Evolutionary conservation across 1,284 basidiomycete genomes (phyloP).

Genomic region (Paramarasmius palmivorus): DNA sequence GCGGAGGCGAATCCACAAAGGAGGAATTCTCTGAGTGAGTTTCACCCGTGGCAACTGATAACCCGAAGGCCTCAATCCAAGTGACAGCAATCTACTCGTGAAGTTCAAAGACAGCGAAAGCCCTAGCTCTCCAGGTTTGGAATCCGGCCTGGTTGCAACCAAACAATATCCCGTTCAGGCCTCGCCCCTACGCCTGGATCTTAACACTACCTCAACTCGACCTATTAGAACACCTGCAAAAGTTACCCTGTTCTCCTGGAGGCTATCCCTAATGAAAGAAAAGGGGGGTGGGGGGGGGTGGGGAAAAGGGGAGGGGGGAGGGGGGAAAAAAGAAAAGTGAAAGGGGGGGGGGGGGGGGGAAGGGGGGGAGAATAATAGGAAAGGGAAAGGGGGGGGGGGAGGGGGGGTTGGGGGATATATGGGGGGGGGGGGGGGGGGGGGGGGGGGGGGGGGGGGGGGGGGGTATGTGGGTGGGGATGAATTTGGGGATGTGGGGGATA

Average conservation of each 20-base stretch:
- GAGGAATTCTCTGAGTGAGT: constrained; percentile 57
- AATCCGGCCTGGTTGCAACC: background rate
- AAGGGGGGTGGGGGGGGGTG: constrained; percentile 73
- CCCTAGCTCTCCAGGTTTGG: background rate
- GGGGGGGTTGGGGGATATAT: no score
- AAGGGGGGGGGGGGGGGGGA: no score
- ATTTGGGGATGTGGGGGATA: no score
- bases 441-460: no score
- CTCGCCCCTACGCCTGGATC: constrained; percentile 69
- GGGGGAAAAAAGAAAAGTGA: constrained; percentile 73
- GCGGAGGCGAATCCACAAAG: constrained; percentile 81
- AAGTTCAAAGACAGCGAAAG: constrained; percentile 42
- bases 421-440: no score
- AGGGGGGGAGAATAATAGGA: no score
- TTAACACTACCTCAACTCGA: constrained; percentile 85
- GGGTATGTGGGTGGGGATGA: no score
- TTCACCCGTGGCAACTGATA: constrained; percentile 2
- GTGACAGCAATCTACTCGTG: constrained; percentile 50
- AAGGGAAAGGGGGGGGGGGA: no score
- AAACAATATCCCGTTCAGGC: background rate
- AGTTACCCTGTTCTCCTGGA: constrained; percentile 88
- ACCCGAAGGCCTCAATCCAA: background rate
- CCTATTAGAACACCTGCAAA: constrained; percentile 89
- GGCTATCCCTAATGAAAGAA: constrained; percentile 82
- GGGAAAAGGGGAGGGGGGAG: constrained; percentile 80